Conservation (phyloP, 495 filamentous ascomycete species). For the Talaromyces adpressus region DNA sequence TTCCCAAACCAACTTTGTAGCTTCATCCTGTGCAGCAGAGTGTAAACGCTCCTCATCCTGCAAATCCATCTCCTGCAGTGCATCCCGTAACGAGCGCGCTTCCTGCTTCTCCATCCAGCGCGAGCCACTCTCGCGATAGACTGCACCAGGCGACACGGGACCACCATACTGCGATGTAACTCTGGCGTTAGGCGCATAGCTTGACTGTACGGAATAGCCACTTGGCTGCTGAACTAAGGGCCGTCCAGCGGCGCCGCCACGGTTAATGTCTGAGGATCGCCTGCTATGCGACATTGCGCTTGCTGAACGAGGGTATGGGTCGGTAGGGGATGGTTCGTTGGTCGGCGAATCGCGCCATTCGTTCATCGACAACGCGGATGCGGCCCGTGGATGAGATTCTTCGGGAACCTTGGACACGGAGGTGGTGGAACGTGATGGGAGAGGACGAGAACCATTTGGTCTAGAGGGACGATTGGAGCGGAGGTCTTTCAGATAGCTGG, state of each 20-base stretch:
- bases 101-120: slow-evolving; percentile 87
- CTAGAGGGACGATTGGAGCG: slow-evolving; percentile 70
- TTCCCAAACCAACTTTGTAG: slow-evolving; percentile 78
- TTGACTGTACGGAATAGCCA: slow-evolving; percentile 28
- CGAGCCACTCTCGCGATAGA: slow-evolving; percentile 73
- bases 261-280: slow-evolving; percentile 26
- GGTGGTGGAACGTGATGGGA: slow-evolving; percentile 39
- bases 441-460: slow-evolving; percentile 74
- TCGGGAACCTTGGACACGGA: slow-evolving; percentile 32
- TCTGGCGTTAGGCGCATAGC: slow-evolving; percentile 34
- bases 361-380: slow-evolving; percentile 40
- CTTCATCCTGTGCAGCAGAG: slow-evolving; percentile 74
- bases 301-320: slow-evolving; percentile 33
- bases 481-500: slow-evolving; percentile 72
- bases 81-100: slow-evolving; percentile 65
- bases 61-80: slow-evolving; percentile 72
- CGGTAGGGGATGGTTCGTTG: slow-evolving; percentile 10
- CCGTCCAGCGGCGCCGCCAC: slow-evolving; percentile 28
- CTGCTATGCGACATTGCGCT: slow-evolving; percentile 48
- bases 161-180: slow-evolving; percentile 22
- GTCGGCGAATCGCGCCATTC: slow-evolving; percentile 11
- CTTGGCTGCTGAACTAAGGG: slow-evolving; percentile 39
- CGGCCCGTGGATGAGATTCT: slow-evolving; percentile 34
- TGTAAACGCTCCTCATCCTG: slow-evolving; percentile 64
- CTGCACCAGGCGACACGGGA: slow-evolving; percentile 41